These are phyloP conservation scores for Phyllosticta citriasiana DNA, from an alignment of 2,329 filamentous ascomycete species.

Conservation along the genomic window DNA sequence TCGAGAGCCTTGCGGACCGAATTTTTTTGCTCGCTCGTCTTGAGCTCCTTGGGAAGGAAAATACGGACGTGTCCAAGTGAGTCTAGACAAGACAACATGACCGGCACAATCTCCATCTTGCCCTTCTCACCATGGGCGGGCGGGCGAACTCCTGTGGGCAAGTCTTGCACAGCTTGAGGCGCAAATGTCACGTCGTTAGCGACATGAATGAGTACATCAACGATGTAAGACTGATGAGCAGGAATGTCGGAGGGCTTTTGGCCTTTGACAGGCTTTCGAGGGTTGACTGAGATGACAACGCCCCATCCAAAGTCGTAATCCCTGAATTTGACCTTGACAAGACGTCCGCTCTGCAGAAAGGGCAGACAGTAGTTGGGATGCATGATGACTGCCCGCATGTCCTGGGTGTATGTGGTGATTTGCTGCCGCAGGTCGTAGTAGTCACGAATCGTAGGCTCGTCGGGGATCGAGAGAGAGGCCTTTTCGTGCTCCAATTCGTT, in stretches of 20 bases:
- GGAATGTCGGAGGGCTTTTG: constrained; percentile 55
- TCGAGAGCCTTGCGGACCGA: constrained; percentile 56
- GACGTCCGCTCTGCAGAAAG: constrained; percentile 77
- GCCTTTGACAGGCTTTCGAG: constrained; percentile 56
- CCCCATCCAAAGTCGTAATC: constrained; percentile 91
- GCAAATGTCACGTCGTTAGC: constrained; percentile 44
- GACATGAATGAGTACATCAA: constrained; percentile 69
- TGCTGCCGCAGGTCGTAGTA: constrained; percentile 88
- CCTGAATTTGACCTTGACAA: constrained; percentile 74
- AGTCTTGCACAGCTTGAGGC: constrained; percentile 53
- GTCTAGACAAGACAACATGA: constrained; percentile 76
- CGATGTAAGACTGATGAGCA: constrained; percentile 67
- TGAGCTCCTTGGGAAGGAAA: constrained; percentile 70
- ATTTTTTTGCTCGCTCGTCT: constrained; percentile 57
- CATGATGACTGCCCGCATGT: constrained; percentile 86
- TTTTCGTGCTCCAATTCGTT: constrained; percentile 67
- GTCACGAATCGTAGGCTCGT: constrained; percentile 82
- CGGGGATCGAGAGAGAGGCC: constrained; percentile 64
- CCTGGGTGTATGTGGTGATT: constrained; percentile 70
- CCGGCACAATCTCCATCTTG: constrained; percentile 74
- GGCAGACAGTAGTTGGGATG: constrained; percentile 78
- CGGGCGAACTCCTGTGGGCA: constrained; percentile 53
- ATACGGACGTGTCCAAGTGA: constrained; percentile 75
- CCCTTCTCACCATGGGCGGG: constrained; percentile 53
- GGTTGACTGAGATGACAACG: constrained; percentile 64